phyloP scores from a whole-genome alignment of 2,329 filamentous ascomycete genomes.

The Penicillium concentricum region DNA sequence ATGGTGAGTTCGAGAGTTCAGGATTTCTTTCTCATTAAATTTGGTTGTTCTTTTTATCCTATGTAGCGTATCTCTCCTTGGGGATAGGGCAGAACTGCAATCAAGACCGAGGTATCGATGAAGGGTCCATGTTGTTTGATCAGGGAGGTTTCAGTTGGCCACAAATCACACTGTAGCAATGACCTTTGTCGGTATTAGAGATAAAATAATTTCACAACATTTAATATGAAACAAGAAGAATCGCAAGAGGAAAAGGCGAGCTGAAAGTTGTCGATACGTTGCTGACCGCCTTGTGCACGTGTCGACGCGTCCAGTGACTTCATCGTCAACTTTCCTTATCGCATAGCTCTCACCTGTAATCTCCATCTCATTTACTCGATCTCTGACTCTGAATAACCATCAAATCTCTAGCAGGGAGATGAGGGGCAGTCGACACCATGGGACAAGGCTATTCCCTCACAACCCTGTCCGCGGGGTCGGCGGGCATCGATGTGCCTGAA shows the following conservation, averaged over 20 bases:
- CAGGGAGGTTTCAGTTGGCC: not conserved
- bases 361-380: not conserved
- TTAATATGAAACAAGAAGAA: not conserved
- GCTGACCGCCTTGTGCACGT: slow-evolving; percentile 27
- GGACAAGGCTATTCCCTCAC: slow-evolving; percentile 95
- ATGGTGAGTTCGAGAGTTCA: too few species aligned
- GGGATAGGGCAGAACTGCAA: not conserved
- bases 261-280: not conserved
- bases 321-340: slow-evolving; percentile 14
- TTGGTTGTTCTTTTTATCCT: not conserved
- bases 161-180: not conserved
- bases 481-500: slow-evolving; percentile 91
- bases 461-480: slow-evolving; percentile 84
- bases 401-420: slow-evolving; percentile 25
- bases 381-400: not conserved
- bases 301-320: slow-evolving; percentile 21
- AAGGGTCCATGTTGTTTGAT: not conserved
- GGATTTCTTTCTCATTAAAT: not conserved
- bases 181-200: not conserved
- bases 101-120: slow-evolving; percentile 4
- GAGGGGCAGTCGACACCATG: slow-evolving; percentile 58
- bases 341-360: not conserved
- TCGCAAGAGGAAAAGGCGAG: not conserved
- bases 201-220: not conserved
- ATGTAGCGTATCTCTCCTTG: not conserved